Evolutionary conservation across 2,329 filamentous ascomycete genomes (phyloP), one percentile per base, ranked within the genome.

Genomic region (Didymella pinodella): DNA sequence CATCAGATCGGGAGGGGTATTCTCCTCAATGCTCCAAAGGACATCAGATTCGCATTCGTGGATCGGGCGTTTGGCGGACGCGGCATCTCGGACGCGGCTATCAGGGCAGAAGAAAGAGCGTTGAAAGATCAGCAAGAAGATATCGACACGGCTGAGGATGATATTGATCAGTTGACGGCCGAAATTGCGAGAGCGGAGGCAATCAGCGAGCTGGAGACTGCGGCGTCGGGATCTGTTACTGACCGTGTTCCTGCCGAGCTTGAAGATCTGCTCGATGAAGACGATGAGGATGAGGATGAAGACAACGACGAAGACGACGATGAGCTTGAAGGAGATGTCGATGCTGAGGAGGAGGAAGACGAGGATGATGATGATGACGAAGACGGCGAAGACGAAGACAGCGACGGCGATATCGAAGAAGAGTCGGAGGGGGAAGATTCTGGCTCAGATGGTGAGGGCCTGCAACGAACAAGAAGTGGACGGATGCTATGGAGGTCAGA

Each of bases 21-120:
- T 2, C 69, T 90, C 46, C 81, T 87, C 78, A 84, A 84, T 65
- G 83, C 83, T 20, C 82, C 80, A 0, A 82, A 82, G 61, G 82
- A 80, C 2, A 78, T 89, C 45, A 83, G 84, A 41, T 88, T 84
- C 71, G 77, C 79, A 16, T 83, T 83, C 61, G 83, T 87, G 20
- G 86, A 88, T 67, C 80, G 81, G 31, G 85, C 86, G 4, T 89
- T 88, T 74, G 86, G 87, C 31, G 87, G 87, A 0, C 71, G 84
- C n/a, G 82, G 83, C 6, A 77, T 80, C 12, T 74, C 77, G 1
- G 66, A 83, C 40, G 73, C 65, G 11, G 72, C 22, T 67, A 79
- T 61, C 65, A 78, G 48, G 46, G 77, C 75, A 0, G 76, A 79
- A 57, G 84, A 85, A 63, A 74, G 75, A 45, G 66, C 73, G 7